Conservation (phyloP, 805 yeast genomes). For the Yarrowia sp. region DNA sequence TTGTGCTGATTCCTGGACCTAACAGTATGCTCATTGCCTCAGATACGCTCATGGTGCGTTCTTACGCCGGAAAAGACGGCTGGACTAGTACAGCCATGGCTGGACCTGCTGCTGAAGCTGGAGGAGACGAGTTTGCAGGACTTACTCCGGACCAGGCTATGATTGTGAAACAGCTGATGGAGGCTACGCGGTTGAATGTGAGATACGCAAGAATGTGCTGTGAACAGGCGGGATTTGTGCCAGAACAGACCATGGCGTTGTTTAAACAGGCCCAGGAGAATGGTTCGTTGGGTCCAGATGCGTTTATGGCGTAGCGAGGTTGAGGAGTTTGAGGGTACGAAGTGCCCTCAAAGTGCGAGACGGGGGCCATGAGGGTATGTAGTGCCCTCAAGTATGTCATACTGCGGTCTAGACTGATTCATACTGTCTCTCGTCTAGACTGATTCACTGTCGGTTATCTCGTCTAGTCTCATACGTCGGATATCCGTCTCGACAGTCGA, state of each 20-base stretch:
- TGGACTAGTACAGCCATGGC: slow-evolving; percentile 43
- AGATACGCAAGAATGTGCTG: slow-evolving; percentile 78
- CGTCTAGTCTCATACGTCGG: too few relatives aligned
- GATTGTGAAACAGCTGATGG: slow-evolving; percentile 58
- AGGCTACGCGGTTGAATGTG: slow-evolving; percentile 71
- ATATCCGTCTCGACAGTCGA: too few relatives aligned
- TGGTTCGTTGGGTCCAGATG: slow-evolving; percentile 52
- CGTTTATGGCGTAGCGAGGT: slow-evolving; percentile 31
- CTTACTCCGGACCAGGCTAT: slow-evolving; percentile 58
- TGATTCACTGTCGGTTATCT: too few relatives aligned
- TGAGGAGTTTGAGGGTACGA: too few relatives aligned
- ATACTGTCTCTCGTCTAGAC: too few relatives aligned
- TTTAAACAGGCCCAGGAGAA: slow-evolving; percentile 65
- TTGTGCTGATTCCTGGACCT: slow-evolving; percentile 68
- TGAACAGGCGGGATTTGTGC: slow-evolving; percentile 85
- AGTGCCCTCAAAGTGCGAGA: too few relatives aligned
- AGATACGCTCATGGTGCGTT: slow-evolving; percentile 70
- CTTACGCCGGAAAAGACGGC: slow-evolving; percentile 51
- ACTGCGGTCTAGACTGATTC: too few relatives aligned
- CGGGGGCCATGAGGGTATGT: too few relatives aligned
- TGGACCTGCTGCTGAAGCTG: slow-evolving; percentile 10
- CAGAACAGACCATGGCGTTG: slow-evolving; percentile 60
- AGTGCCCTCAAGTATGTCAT: too few relatives aligned
- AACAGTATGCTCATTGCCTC: slow-evolving; percentile 76
- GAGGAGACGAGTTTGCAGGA: slow-evolving; percentile 36